phyloP scores from a whole-genome alignment of 768 basidiomycete species.

The Amanita exitialis region DNA sequence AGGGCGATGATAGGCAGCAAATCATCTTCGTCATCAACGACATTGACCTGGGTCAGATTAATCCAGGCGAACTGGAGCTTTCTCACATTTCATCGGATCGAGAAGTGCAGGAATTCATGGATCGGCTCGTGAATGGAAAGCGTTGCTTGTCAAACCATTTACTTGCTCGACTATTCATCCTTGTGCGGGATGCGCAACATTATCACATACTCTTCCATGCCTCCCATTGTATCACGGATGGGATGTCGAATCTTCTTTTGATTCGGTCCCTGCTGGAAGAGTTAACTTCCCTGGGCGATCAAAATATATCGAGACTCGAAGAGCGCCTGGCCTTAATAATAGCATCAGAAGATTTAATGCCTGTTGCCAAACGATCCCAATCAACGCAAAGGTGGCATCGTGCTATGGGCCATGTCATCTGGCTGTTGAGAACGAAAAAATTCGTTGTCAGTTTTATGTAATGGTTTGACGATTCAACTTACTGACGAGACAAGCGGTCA shows the following conservation, averaged over 20 bases:
- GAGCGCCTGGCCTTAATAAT: constrained; percentile 25
- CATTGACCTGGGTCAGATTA: constrained; percentile 15
- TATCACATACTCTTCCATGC: constrained; percentile 26
- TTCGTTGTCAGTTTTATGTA: constrained; percentile 17
- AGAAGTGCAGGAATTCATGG: constrained; percentile 16
- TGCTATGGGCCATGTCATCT: constrained; percentile 24
- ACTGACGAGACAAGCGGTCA: constrained; percentile 9
- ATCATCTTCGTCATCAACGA: constrained; percentile 27
- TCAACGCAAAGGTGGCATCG: constrained; percentile 27
- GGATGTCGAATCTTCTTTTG: constrained; percentile 21
- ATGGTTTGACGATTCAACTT: background rate
- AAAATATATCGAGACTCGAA: constrained; percentile 16
- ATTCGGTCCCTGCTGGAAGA: constrained; percentile 27
- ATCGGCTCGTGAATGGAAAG: constrained; percentile 17
- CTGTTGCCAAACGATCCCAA: constrained; percentile 12
- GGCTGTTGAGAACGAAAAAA: constrained; percentile 17
- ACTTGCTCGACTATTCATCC: constrained; percentile 24
- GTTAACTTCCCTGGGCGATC: constrained; percentile 14
- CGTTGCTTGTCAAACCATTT: constrained; percentile 22
- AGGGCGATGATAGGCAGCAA: constrained; percentile 9
- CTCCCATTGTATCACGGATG: constrained; percentile 34
- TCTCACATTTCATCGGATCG: constrained; percentile 15
- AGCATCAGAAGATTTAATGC: constrained; percentile 22
- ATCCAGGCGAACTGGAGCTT: constrained; percentile 24
- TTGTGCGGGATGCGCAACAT: constrained; percentile 17